phyloP scores from a whole-genome alignment of 495 filamentous ascomycete genomes.

The Acidomyces sp. region DNA sequence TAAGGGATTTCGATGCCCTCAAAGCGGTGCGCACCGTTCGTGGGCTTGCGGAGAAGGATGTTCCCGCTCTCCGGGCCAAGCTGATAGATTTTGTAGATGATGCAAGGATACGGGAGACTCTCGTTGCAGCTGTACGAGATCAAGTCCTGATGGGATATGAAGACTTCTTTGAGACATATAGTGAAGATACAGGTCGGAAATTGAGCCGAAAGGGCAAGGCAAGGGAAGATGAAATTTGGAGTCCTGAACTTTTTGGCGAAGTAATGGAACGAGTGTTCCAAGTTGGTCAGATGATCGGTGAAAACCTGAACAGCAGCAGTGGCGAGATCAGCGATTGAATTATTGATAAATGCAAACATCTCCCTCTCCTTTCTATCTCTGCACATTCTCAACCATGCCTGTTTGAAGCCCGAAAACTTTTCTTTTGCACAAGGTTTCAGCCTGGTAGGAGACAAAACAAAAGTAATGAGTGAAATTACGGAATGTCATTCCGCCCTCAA shows the following conservation, averaged over 20 bases:
- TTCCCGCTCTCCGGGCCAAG: conserved; percentile 38
- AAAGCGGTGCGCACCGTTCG: conserved; percentile 28
- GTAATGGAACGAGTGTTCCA: conserved; percentile 18
- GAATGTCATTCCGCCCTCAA: too few relatives aligned
- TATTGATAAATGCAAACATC: background rate
- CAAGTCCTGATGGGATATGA: conserved; percentile 26
- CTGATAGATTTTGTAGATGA: conserved; percentile 36
- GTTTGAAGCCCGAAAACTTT: too few relatives aligned
- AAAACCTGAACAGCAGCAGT: conserved; percentile 5
- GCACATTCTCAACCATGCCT: background rate
- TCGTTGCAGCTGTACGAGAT: conserved; percentile 31
- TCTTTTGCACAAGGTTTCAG: too few relatives aligned
- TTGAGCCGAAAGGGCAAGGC: conserved; percentile 48
- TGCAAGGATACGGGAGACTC: conserved; percentile 28
- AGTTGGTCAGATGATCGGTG: conserved; percentile 14
- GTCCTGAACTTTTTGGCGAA: conserved; percentile 29
- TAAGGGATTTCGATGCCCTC: conserved; percentile 22
- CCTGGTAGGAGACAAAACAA: too few relatives aligned
- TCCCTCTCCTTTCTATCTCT: too few relatives aligned
- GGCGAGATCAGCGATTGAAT: conserved; percentile 11
- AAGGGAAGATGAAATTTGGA: conserved; percentile 39
- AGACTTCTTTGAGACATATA: conserved; percentile 30
- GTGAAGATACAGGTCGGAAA: conserved; percentile 30
- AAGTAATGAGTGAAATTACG: too few relatives aligned
- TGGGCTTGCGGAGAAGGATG: conserved; percentile 39